A percentile compares a stretch with the other conserved stretches of the same genome.
Conservation (phyloP, 495 filamentous ascomycete genomes). For the Lentithecium fluviatile region DNA sequence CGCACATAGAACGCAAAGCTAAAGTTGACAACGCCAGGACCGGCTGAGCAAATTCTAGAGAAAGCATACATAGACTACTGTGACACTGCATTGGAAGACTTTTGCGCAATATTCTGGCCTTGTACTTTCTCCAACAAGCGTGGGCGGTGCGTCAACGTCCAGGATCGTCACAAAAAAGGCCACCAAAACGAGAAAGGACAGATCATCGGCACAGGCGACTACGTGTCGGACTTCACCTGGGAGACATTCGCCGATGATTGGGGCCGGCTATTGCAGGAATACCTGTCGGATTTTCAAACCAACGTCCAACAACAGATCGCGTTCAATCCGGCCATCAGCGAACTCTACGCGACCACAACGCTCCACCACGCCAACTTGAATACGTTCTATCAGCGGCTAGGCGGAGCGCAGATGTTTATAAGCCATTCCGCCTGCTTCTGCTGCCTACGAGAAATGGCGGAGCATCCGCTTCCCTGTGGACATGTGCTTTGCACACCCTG, state of each 20-base stretch:
- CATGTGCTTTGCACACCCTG: conserved; percentile 58
- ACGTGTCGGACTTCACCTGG: conserved; percentile 48
- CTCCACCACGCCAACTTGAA: conserved; percentile 41
- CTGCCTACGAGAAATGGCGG: conserved; percentile 53
- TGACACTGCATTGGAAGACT: conserved; percentile 51
- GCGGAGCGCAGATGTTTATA: conserved; percentile 18
- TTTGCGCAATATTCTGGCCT: conserved; percentile 50
- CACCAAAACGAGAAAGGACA: conserved; percentile 52
- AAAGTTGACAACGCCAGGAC: conserved; percentile 1
- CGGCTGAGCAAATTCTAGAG: conserved; percentile 1
- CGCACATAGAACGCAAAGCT: too few relatives aligned
- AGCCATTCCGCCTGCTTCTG: conserved; percentile 54
- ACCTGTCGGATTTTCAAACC: conserved; percentile 11
- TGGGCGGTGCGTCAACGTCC: conserved; percentile 49
- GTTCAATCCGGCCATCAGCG: neutral
- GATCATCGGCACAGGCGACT: conserved; percentile 49
- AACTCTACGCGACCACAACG: conserved; percentile 19
- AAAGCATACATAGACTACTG: conserved; percentile 44
- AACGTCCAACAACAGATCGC: conserved; percentile 36
- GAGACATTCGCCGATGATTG: conserved; percentile 41
- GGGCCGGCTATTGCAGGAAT: conserved; percentile 12
- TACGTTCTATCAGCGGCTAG: conserved; percentile 39
- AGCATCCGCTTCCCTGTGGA: conserved; percentile 57
- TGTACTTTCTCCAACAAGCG: conserved; percentile 46
- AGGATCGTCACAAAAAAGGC: conserved; percentile 50